Evolutionary conservation across 805 yeast species (phyloP).

Genomic region (Maudiozyma serrabonitensis): DNA sequence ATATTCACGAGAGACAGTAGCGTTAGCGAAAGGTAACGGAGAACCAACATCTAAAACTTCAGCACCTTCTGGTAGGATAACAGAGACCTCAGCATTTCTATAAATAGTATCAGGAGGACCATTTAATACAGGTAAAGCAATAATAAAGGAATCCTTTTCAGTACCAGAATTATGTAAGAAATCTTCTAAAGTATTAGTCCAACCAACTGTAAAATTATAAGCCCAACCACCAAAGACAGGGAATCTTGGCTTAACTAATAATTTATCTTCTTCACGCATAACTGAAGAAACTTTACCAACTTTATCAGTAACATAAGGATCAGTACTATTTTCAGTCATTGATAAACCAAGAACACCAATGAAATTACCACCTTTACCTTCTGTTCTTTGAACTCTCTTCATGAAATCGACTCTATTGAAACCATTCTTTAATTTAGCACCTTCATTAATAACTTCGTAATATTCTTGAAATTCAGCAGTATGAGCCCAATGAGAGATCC

Average conservation of each 20-base stretch:
- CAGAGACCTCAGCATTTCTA: slow-evolving; percentile 45
- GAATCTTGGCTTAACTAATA: slow-evolving; percentile 72
- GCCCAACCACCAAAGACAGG: slow-evolving; percentile 97
- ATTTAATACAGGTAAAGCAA: slow-evolving; percentile 61
- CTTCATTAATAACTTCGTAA: slow-evolving; percentile 70
- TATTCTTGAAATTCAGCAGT: slow-evolving; percentile 72
- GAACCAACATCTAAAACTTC: slow-evolving; percentile 44
- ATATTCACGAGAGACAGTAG: slow-evolving; percentile 27
- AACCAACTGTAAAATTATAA: slow-evolving; percentile 92
- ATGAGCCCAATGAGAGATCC: slow-evolving; percentile 83
- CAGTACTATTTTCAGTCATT: slow-evolving; percentile 43
- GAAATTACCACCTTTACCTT: slow-evolving; percentile 35
- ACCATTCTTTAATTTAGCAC: slow-evolving; percentile 57
- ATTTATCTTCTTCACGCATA: slow-evolving; percentile 27
- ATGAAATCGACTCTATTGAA: slow-evolving; percentile 77
- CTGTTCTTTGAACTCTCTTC: slow-evolving; percentile 16
- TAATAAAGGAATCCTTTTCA: slow-evolving; percentile 41
- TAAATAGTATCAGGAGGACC: slow-evolving; percentile 67
- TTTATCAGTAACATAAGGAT: slow-evolving; percentile 72
- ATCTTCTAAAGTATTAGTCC: slow-evolving; percentile 54
- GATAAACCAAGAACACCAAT: slow-evolving; percentile 51
- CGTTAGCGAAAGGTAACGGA: slow-evolving; percentile 34
- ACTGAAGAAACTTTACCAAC: slow-evolving; percentile 92
- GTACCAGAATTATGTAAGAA: slow-evolving; percentile 37
- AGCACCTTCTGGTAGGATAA: slow-evolving; percentile 86